Conservation (phyloP, 2,329 filamentous ascomycete genomes). For the Colletotrichum higginsianum region DNA sequence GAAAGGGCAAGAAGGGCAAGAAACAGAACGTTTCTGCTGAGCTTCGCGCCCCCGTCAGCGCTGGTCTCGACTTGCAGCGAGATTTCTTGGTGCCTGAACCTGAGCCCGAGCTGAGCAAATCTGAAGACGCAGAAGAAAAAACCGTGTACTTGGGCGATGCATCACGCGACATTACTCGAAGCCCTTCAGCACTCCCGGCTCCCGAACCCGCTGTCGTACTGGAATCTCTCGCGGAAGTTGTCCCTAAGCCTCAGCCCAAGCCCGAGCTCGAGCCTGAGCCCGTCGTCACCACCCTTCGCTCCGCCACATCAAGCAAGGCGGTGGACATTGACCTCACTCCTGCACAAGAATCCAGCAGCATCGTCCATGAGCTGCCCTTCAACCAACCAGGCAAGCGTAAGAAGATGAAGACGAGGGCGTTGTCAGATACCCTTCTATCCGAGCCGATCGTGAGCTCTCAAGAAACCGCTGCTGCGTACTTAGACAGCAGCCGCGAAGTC, state of each 20-base stretch:
- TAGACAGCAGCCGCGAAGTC: constrained; percentile 33
- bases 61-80: not conserved
- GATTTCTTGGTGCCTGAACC: not conserved
- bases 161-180: constrained; percentile 9
- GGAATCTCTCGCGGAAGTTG: constrained; percentile 5
- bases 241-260: too few species aligned
- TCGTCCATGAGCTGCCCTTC: constrained; percentile 56
- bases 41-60: not conserved
- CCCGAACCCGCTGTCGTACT: constrained; percentile 15
- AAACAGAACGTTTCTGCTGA: constrained; percentile 38
- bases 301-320: constrained; percentile 36
- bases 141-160: constrained; percentile 24
- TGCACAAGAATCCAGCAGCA: constrained; percentile 52
- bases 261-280: not conserved
- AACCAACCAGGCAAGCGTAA: constrained; percentile 54
- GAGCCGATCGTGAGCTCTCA: constrained; percentile 47
- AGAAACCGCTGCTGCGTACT: constrained; percentile 45
- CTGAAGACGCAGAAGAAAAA: not conserved
- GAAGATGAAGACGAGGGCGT: constrained; percentile 50
- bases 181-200: constrained; percentile 19
- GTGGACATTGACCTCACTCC: constrained; percentile 50
- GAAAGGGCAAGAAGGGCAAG: constrained; percentile 51
- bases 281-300: constrained; percentile 24
- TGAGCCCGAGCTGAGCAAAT: not conserved
- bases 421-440: constrained; percentile 46